Base-by-base conservation (phyloP, 2,329 filamentous ascomycete genomes). In the Hymenoscyphus repandus region DNA sequence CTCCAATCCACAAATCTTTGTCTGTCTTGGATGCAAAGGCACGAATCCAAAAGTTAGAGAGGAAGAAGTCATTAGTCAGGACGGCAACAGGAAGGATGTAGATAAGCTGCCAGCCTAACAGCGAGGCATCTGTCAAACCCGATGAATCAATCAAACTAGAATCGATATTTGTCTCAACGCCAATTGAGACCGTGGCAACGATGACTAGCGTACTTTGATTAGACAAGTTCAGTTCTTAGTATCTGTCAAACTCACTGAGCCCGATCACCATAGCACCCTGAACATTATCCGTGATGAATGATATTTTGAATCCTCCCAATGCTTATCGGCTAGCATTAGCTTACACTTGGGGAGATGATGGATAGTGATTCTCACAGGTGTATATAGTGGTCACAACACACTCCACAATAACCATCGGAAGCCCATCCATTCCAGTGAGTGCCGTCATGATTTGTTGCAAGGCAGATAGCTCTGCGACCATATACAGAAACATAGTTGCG, bases 71-170 rank as follows among this genome's bases (percentile, higher is more conserved):
- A 70, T 92, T 93, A 52, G 88, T 91, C 50, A 91, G 65, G 57
- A 93, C 79, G 40, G 88, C 88, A 5, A 93, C 78, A 0, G 89
- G 87, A 1, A 93, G 76, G 58, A 93, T 92, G 71, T 92, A 93
- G 33, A 93, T 73, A 12, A 93, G 78, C 68, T 93, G 88, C 87
- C 89, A 93, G 49, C 89, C 89, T 1, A 93, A 75, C 2, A 90
- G 75, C 50, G 72, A 86, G 5, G 83, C 61, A 40, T 89, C 74
- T n/a, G 85, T 78, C 22, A 89, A 77, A 7, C 82, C 82, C 0
- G 87, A 90, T 5, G 79, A 71, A 1, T 80, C 79, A 60, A 93
- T 82, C 11, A 89, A 74, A 34, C 76, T 77, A 30, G 74, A 79
- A 63, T 91, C 79, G 57, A 93, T 86, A 30, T 88, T 71, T 5